Base-by-base conservation (phyloP, 1,139 yeast species). In the Blastobotrys niveus region DNA sequence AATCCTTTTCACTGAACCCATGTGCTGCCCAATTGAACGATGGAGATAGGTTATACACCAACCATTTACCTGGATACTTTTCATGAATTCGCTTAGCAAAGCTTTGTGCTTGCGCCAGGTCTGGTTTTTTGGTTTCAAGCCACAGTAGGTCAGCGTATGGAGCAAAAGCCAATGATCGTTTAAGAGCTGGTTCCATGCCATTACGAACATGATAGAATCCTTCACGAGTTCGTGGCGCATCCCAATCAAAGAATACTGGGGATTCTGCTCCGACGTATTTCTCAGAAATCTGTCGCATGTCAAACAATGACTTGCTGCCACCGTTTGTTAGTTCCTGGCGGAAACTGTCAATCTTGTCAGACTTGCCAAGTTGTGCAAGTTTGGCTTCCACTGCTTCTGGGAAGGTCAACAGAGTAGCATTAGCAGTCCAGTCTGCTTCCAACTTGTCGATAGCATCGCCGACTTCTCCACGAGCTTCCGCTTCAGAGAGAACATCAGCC, bases 111-210 rank as follows among this genome's bases (percentile, higher is more conserved):
- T 76, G 77, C 39, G 64, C 55, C 20, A 76, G 59, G 50, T 76
- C 70, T 12, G 82, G 82, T 12, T 70, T 68, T 59, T 76, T 76
- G 20, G 82, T 76, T 58, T 78, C 81, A 19, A 76, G 63, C 82
- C 82, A 77, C 27, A 77, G 56, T 56, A 76, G 56, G 48, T 77
- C 82, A 2, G 80, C 70, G 49, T 74, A 76, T 9, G 81, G 82
- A 1, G 79, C 77, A 58, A 67, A 77, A 5, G 68, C 70, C 25
- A 75, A 55, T 1, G 77, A 73, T 43, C 82, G 67, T 54, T 73
- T 71, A 38, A 77, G 61, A 1, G 81, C 82, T 25, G 73, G 70
- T 31, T 73, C 79, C 56, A 76, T 66, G 25, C 81, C 76, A 10
- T 71, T 66, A 45, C 66, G 62, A 47, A 71, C 71, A 54, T 72